phyloP scores from a whole-genome alignment of 306 rosid genomes.

The Corylus americana region DNA sequence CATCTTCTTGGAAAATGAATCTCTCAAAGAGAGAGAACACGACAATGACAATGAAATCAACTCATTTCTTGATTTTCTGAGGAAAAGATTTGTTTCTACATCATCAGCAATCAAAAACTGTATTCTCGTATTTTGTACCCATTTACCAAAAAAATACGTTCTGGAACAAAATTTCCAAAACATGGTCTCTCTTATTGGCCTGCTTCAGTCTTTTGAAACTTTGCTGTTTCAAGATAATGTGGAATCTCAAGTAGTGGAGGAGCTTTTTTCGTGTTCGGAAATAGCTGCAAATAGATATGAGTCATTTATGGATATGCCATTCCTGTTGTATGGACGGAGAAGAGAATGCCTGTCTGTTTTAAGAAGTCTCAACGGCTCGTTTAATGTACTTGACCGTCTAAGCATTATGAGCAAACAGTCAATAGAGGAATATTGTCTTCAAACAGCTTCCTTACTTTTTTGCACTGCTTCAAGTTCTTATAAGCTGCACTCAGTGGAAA shows the following conservation, averaged over 20 bases:
- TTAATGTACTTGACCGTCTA: conserved; percentile 44
- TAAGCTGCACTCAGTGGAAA: conserved; percentile 45
- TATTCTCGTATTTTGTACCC: conserved; percentile 48
- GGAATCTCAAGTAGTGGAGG: conserved; percentile 43
- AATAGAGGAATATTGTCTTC: conserved; percentile 51
- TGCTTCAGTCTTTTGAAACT: conserved; percentile 42
- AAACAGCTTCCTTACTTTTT: conserved; percentile 56
- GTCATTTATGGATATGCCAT: conserved; percentile 6
- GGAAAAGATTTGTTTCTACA: conserved; percentile 38
- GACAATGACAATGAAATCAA: conserved; percentile 9
- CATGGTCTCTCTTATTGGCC: conserved; percentile 29
- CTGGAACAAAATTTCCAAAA: conserved; percentile 30
- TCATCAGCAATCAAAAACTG: conserved; percentile 35
- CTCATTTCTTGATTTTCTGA: conserved; percentile 56
- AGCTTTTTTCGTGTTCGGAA: conserved; percentile 33
- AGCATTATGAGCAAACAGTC: neutral
- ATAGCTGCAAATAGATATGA: conserved; percentile 10
- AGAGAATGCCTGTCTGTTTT: conserved; percentile 44
- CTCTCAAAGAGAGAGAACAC: conserved; percentile 21
- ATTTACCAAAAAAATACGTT: conserved; percentile 49
- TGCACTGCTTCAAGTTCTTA: conserved; percentile 70
- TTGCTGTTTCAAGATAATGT: conserved; percentile 36
- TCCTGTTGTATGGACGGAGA: conserved; percentile 32
- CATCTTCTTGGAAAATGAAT: conserved; percentile 46
- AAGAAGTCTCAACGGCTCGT: conserved; percentile 37